Evolutionary conservation across 2,329 filamentous ascomycete species (phyloP).

Genomic region (Calonectria hongkongensis): DNA sequence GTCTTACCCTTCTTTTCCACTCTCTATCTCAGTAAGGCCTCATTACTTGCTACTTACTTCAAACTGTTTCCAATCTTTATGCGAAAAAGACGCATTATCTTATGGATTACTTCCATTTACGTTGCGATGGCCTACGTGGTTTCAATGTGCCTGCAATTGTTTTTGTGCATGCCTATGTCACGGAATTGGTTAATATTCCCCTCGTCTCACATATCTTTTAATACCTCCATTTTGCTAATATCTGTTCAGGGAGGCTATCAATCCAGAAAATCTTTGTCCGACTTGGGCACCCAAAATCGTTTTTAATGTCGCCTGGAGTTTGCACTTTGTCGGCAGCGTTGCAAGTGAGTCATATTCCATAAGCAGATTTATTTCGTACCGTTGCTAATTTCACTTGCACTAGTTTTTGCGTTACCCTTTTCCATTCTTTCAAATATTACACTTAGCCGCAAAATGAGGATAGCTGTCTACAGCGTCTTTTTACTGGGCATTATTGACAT

Average conservation of each 20-base stretch:
- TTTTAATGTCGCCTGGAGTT: slow-evolving; percentile 16
- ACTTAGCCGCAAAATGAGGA: slow-evolving; percentile 1
- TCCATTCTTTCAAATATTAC: slow-evolving; percentile 7
- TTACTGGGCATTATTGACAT: slow-evolving; percentile 13
- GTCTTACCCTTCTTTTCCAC: slow-evolving; percentile 12
- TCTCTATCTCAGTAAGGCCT: slow-evolving; percentile 17
- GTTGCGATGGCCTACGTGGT: slow-evolving; percentile 7
- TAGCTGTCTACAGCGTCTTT: slow-evolving; percentile 12
- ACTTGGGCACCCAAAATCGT: slow-evolving; percentile 7
- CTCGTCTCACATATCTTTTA: background rate
- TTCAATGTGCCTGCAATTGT: slow-evolving; percentile 4
- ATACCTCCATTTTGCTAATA: background rate
- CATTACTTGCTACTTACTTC: slow-evolving; percentile 9
- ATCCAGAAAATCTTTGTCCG: background rate
- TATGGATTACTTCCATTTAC: slow-evolving; percentile 1
- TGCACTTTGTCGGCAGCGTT: slow-evolving; percentile 12
- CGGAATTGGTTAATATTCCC: slow-evolving; percentile 2
- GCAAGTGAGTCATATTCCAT: background rate
- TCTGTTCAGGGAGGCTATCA: background rate
- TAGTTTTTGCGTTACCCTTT: slow-evolving; percentile 10
- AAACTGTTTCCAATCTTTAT: slow-evolving; percentile 2
- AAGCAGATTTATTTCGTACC: background rate
- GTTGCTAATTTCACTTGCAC: background rate
- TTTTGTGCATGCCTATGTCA: background rate
- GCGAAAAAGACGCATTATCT: background rate